phyloP scores from a whole-genome alignment of 106 monocot species.

The Phalaenopsis equestris region DNA sequence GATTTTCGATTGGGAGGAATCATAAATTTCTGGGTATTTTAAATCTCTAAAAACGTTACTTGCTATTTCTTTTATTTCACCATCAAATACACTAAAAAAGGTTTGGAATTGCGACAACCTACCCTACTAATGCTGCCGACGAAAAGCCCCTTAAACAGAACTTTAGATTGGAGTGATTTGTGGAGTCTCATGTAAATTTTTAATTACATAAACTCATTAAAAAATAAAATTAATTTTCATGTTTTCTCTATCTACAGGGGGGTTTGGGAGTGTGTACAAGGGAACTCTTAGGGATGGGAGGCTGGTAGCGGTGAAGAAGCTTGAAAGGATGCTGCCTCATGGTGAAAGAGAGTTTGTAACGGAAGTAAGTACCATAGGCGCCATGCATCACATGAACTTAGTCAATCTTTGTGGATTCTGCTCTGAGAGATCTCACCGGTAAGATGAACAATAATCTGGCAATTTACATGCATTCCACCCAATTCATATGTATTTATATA shows the following conservation, averaged over 20 bases:
- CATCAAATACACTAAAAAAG: too few relatives aligned
- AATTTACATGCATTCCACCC: too few relatives aligned
- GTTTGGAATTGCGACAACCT: too few relatives aligned
- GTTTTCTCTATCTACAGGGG: constrained; percentile 17
- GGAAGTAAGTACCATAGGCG: constrained; percentile 58
- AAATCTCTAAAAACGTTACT: too few relatives aligned
- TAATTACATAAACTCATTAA: neutral
- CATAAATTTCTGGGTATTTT: too few relatives aligned
- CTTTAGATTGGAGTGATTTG: neutral
- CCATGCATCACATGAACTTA: constrained; percentile 66
- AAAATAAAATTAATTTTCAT: neutral
- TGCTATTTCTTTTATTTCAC: too few relatives aligned
- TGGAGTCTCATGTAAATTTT: neutral
- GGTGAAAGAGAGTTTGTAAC: constrained; percentile 52
- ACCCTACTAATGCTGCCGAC: too few relatives aligned
- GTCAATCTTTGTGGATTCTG: constrained; percentile 64
- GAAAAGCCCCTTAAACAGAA: neutral
- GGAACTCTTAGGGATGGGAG: constrained; percentile 33
- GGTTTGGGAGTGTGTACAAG: constrained; percentile 41
- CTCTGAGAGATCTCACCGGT: constrained; percentile 41
- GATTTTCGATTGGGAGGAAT: too few relatives aligned
- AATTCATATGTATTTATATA: too few relatives aligned
- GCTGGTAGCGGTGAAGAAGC: constrained; percentile 49
- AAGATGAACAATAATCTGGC: neutral
- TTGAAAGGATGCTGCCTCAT: constrained; percentile 31